Evolutionary conservation across 2,329 filamentous ascomycete species (phyloP).

Genomic region (Cladophialophora psammophila): DNA sequence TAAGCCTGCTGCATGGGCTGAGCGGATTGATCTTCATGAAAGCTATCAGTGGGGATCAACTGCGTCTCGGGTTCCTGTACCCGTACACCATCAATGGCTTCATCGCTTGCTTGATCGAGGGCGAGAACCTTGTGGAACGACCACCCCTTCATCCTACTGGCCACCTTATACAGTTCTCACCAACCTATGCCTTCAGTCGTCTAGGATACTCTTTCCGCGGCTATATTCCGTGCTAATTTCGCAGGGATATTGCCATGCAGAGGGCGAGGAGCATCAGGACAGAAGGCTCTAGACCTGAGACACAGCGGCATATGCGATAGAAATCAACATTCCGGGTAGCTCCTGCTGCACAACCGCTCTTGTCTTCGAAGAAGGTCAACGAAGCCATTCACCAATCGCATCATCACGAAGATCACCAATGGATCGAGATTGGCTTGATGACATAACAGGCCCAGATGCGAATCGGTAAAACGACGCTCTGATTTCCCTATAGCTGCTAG

Average conservation of each 20-base stretch:
- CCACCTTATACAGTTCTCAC: background rate
- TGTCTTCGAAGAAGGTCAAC: background rate
- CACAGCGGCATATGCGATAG: background rate
- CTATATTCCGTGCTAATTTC: slow-evolving; percentile 1
- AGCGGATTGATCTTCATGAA: background rate
- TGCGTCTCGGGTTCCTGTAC: background rate
- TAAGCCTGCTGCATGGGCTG: background rate
- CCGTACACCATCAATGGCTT: background rate
- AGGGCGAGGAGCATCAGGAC: background rate
- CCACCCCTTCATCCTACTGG: background rate
- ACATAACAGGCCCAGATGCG: background rate
- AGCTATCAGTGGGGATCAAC: background rate
- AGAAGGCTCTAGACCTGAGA: background rate
- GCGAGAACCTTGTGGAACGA: background rate
- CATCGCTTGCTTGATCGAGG: background rate
- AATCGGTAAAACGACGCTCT: background rate
- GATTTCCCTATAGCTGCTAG: background rate
- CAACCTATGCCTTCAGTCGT: background rate
- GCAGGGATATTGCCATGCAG: background rate
- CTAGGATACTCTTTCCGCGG: background rate
- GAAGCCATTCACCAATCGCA: background rate
- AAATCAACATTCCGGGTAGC: background rate
- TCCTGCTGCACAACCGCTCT: background rate
- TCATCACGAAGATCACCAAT: background rate
- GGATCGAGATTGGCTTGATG: background rate